Conservation (phyloP, 768 basidiomycete species). For the Suillus spraguei region DNA sequence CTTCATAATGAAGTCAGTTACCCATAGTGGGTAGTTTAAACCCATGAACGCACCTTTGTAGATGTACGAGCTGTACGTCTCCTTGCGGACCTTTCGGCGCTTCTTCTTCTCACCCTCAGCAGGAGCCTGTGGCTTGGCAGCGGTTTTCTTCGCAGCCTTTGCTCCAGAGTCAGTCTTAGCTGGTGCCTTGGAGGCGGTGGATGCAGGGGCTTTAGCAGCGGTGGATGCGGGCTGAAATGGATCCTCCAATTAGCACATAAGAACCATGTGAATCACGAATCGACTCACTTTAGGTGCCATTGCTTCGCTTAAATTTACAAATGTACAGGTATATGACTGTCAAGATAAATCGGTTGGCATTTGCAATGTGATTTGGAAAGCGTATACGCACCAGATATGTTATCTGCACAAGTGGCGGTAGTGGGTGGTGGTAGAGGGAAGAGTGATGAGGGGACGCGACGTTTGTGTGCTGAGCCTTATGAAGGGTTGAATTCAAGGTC, state of each 20-base stretch:
- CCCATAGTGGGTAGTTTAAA: background rate
- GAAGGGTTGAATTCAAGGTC: slow-evolving; percentile 39
- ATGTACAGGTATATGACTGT: slow-evolving; percentile 35
- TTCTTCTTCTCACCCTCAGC: slow-evolving; percentile 78
- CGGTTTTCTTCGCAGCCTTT: slow-evolving; percentile 63
- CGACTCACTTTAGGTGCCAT: slow-evolving; percentile 41
- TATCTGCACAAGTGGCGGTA: slow-evolving; percentile 18
- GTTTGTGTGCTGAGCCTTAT: slow-evolving; percentile 32
- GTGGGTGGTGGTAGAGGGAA: slow-evolving; percentile 34
- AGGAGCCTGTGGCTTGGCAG: slow-evolving; percentile 53
- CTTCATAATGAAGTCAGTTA: slow-evolving; percentile 35
- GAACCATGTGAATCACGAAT: background rate
- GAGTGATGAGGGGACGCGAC: slow-evolving; percentile 32
- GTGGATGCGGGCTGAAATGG: slow-evolving; percentile 42
- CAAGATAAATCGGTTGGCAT: slow-evolving; percentile 16
- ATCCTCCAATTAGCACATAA: slow-evolving; percentile 19
- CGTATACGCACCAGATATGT: slow-evolving; percentile 27
- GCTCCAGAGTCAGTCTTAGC: slow-evolving; percentile 43
- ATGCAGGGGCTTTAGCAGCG: slow-evolving; percentile 45
- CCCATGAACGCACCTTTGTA: slow-evolving; percentile 60
- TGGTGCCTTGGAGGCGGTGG: slow-evolving; percentile 63
- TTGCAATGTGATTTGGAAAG: slow-evolving; percentile 6
- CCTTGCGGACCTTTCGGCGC: slow-evolving; percentile 77
- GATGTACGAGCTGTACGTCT: slow-evolving; percentile 86
- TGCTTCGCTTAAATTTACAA: slow-evolving; percentile 32